Base-by-base conservation (phyloP, 139 green algal genomes). In the Tetradesmus lagerheimii region DNA sequence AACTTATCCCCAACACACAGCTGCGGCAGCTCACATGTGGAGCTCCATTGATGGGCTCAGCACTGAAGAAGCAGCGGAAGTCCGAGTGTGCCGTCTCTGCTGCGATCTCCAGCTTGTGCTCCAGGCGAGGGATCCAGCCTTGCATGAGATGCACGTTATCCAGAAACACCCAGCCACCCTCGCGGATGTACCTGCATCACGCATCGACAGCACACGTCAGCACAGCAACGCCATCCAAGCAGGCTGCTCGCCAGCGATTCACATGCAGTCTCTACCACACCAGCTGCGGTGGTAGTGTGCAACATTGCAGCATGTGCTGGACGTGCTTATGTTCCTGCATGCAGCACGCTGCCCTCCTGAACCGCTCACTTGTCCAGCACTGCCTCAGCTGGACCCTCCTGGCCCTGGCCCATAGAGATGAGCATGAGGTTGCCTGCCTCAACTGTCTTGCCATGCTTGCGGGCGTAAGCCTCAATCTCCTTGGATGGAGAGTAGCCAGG, bases 101-200 rank as follows among this genome's bases (percentile, higher is more conserved):
- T 27, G 94, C 96, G 80, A 96, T 91, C 92, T 98, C 96, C 62
- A 98, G 95, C 95, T 97, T 97, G 90, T 95, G 93, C 92, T 98
- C 96, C 75, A 98, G 94, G 37, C 92, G 92, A 27, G 97, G 96
- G 57, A 98, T 96, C 97, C 97, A 99, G 87, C 94, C 96, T 89
- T 96, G 95, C 96, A 98, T 98, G 43, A 98, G 93, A 89, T 98
- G 96, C 89, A 98, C 95, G 92, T 98, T 98, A 94, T 98, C 96
- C 92, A 98, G 89, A 93, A 98, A 98, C 76, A 98, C 96, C 96
- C 96, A 98, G 67, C 96, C 96, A 53, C 96, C 96, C 88, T 97
- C 93, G 89, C 95, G 90, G 67, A 94, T 98, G 93, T 97, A 98
- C 90, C 87, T 91, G 87, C 75, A 86, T 1, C 31, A 31, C 39